Evolutionary conservation across 768 basidiomycete species (phyloP), one percentile per base, ranked within the genome.

Genomic region (Amyloporia xantha): DNA sequence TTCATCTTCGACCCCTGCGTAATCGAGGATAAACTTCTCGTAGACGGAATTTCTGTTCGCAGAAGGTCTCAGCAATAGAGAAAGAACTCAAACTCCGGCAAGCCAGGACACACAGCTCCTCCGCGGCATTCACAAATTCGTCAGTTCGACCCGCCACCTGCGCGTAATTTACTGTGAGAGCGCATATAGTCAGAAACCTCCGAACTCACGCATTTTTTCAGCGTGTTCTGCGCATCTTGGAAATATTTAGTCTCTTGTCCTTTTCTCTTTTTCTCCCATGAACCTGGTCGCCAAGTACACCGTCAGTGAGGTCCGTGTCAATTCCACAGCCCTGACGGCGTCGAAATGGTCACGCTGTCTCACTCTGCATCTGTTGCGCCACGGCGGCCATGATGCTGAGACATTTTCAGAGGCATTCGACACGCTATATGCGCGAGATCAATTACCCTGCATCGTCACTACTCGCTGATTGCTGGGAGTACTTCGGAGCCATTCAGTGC

Each of bases 211-310:
- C 56, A 58, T 50, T 50, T 46, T 21, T 52, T 48, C n/a, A 64
- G 48, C 4, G 57, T 58, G 2, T 33, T 24, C 28, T 54, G 54
- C 0, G 57, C 53, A 0, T 23, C 13, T 2, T 54, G 43, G 2
- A 64, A 27, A 45, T 57, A 62, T 41, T 45, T 58, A 3, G 52
- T 26, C 51, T 64, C 61, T 36, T 55, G 58, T 13, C 62, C 63
- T 38, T 54, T 55, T 28, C 54, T 52, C 37, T 61, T 64, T 51
- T 64, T 64, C 49, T 64, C 58, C 58, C 57, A 59, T 3, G 58
- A 54, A 5, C 47, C 61, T 64, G n/a, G n/a, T n/a, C n/a, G n/a
- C n/a, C n/a, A 26, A 23, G 19, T 17, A 33, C n/a, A 33, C 30
- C 30, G 30, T 33, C 30, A 33, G 30, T 33, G 25, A 5, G 13